Percentiles rank a stretch among this genome's conserved stretches.
Evolutionary conservation across 2,329 filamentous ascomycete genomes (phyloP).

Genomic region (Colletotrichum agaves): DNA sequence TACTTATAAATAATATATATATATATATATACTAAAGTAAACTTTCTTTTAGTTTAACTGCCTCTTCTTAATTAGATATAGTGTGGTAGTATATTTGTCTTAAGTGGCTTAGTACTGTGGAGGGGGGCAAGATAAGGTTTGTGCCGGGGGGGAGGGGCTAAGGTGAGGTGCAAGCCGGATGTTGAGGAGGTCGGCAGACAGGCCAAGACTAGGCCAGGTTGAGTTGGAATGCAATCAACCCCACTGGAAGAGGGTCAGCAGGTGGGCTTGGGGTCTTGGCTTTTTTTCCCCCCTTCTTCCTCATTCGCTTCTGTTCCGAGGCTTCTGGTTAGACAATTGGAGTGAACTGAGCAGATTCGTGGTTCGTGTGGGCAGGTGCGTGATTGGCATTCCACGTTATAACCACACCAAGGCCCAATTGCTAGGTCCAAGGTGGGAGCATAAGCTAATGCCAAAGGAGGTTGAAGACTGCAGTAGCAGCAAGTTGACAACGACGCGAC

Average conservation of each 20-base stretch:
- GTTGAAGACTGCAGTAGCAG: background rate
- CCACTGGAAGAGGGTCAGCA: constrained; percentile 24
- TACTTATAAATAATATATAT: too few species aligned
- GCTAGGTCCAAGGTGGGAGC: background rate
- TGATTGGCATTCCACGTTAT: constrained; percentile 24
- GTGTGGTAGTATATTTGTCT: too few species aligned
- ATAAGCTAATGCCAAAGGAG: background rate
- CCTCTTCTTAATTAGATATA: too few species aligned
- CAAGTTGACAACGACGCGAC: background rate
- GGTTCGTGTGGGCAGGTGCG: constrained; percentile 25
- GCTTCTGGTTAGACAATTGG: constrained; percentile 32
- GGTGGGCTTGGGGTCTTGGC: constrained; percentile 16
- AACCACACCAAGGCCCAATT: constrained; percentile 7
- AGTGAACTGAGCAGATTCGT: constrained; percentile 11
- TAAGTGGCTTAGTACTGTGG: too few species aligned
- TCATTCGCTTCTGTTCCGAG: background rate
- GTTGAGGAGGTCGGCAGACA: background rate
- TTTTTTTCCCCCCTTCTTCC: background rate
- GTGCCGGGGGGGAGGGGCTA: too few species aligned
- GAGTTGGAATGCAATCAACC: constrained; percentile 31
- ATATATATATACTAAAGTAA: too few species aligned
- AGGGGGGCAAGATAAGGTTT: too few species aligned
- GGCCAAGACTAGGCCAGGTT: background rate
- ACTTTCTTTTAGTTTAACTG: too few species aligned
- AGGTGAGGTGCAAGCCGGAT: too few species aligned